A percentile compares a stretch with the other conserved stretches of the same genome.
Conservation (phyloP, 2,329 filamentous ascomycete genomes). For the Didymella pinodella region DNA sequence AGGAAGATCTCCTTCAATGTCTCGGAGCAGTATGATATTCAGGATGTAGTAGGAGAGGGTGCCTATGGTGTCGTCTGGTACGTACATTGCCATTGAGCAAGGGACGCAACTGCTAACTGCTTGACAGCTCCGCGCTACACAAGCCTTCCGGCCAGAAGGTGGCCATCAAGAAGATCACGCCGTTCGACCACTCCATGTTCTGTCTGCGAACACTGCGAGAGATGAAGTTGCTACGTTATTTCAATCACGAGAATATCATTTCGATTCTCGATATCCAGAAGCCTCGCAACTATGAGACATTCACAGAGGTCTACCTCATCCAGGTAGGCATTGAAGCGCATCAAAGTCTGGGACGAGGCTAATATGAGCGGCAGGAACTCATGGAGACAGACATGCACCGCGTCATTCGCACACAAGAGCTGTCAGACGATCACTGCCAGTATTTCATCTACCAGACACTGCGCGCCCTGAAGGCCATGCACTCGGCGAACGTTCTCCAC, state of each 20-base stretch:
- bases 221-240: constrained; percentile 98
- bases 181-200: constrained; percentile 99
- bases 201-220: constrained; percentile 94
- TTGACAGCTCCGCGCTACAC: constrained; percentile 85
- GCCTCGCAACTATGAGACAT: constrained; percentile 92
- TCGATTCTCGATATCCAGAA: constrained; percentile 99
- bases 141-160: constrained; percentile 98
- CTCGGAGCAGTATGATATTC: constrained; percentile 98
- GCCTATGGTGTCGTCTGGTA: constrained; percentile 99
- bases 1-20: constrained; percentile 99
- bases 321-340: constrained; percentile 66
- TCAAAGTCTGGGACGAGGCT: constrained; percentile 6
- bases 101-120: constrained; percentile 28
- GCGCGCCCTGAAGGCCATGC: constrained; percentile 97
- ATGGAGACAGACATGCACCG: constrained; percentile 99
- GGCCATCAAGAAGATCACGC: constrained; percentile 99
- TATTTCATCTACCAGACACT: constrained; percentile 99
- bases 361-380: constrained; percentile 71
- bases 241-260: constrained; percentile 99
- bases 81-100: constrained; percentile 47
- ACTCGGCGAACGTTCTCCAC: constrained; percentile 97
- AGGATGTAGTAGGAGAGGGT: constrained; percentile 98
- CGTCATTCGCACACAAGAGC: constrained; percentile 96
- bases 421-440: constrained; percentile 99
- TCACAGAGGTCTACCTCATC: constrained; percentile 98